Evolutionary conservation across 176 grass and related monocot genomes (phyloP), one percentile per base, ranked within the genome.

Genomic region (Lolium rigidum): DNA sequence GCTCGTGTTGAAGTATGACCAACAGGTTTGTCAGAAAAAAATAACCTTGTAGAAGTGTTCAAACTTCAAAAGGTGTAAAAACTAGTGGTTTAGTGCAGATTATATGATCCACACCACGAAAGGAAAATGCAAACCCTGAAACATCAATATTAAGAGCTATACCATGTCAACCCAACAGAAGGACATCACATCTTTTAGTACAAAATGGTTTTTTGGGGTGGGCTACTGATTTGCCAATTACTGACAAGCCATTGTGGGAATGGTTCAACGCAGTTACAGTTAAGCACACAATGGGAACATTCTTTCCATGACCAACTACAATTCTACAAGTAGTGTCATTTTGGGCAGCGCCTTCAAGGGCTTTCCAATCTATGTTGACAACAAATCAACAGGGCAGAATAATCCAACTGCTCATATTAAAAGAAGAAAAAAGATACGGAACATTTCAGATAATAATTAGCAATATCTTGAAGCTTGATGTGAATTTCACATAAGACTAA

Each of bases 311-410:
- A 14, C 35, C n/a, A 43, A 71, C 17, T 82, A 69, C 2, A 38
- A 21, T 54, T 20, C 3, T 84, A 43, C 2, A 11, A 20, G 2
- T 39, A 25, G 4, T 64, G 18, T 43, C 71, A 13, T 1, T 72
- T n/a, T 81, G 54, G 54, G 54, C 3, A 52, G 8, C 50, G 24
- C 48, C 4, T 65, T 46, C n/a, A 55, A 82, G 15, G 1, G 43
- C 16, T 54, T 67, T 24, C 35, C 16, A 54, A 62, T 41, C 10
- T 26, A 38, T 61, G 5, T 10, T 80, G 21, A 84, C 18, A 38
- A 81, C 17, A 61, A 76, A 89, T n/a, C 20, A 64, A 83, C 0
- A 71, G 41, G n/a, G 35, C 35, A 74, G 17, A 80, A 55, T 25
- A 74, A 56, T 7, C 16, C 6, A 35, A 56, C 31, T 74, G 31